Percentiles rank a stretch among this genome's conserved stretches.
Evolutionary conservation across 345 rosid species (phyloP).

Genomic region (Lagerstroemia speciosa): DNA sequence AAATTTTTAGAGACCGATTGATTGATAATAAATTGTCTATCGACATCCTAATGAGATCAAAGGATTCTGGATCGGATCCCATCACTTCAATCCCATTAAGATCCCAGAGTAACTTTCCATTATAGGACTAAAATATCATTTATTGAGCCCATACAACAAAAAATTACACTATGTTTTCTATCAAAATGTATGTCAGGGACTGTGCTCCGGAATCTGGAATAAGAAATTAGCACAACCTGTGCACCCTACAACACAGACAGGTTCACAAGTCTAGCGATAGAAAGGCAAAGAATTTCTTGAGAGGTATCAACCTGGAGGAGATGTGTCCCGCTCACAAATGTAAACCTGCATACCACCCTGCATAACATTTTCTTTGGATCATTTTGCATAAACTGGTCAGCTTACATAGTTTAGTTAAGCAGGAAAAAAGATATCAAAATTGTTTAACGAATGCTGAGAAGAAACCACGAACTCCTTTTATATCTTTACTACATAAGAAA

Average conservation of each 20-base stretch:
- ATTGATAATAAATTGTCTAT: background rate
- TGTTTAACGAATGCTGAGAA: background rate
- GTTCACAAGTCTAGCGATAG: background rate
- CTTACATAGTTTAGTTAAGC: background rate
- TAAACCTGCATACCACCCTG: constrained; percentile 84
- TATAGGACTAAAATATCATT: background rate
- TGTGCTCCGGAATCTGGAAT: background rate
- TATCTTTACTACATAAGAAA: background rate
- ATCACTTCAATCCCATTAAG: background rate
- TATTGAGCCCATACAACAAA: background rate
- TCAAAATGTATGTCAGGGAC: background rate
- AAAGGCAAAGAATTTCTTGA: constrained; percentile 3
- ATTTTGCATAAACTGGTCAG: background rate
- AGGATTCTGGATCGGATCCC: background rate
- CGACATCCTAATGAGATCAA: background rate
- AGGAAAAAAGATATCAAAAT: background rate
- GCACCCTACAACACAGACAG: background rate
- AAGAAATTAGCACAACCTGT: background rate
- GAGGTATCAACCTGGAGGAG: constrained; percentile 56
- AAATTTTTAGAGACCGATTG: background rate
- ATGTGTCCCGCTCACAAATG: constrained; percentile 69
- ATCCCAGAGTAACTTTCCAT: background rate
- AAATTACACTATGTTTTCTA: background rate
- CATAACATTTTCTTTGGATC: constrained; percentile 10
- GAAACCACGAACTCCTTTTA: background rate